Evolutionary conservation across 768 basidiomycete species (phyloP).

Genomic region (Trametes sanguinea): DNA sequence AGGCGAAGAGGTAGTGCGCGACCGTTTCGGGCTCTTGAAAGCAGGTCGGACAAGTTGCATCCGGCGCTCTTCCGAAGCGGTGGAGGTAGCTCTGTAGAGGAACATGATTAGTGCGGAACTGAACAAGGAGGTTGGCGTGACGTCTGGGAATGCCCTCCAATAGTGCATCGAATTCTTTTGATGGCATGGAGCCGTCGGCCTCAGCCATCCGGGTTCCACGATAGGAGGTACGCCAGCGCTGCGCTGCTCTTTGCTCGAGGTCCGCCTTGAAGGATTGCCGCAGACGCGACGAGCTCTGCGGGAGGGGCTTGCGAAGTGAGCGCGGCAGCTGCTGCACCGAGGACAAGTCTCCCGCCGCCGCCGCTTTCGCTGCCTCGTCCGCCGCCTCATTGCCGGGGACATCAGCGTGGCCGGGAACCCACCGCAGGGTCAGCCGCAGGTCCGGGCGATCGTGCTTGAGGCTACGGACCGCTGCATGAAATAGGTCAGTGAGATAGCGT

Average conservation of each 20-base stretch:
- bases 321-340: not conserved
- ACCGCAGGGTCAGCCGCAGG: too few species aligned
- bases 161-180: not conserved
- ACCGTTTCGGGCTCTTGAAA: constrained; percentile 14
- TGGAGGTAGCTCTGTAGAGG: constrained; percentile 33
- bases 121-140: constrained; percentile 26
- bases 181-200: constrained; percentile 2
- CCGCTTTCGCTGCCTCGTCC: constrained; percentile 19
- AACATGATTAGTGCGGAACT: constrained; percentile 36
- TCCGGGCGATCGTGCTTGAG: too few species aligned
- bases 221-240: not conserved
- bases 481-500: too few species aligned
- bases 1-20: constrained; percentile 24
- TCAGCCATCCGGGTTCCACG: not conserved
- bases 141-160: not conserved
- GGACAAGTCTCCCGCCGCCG: constrained; percentile 4
- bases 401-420: too few species aligned
- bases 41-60: constrained; percentile 21
- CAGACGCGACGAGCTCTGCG: not conserved
- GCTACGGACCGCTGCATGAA: too few species aligned
- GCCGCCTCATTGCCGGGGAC: too few species aligned
- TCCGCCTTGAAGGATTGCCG: not conserved
- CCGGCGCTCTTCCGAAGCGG: constrained; percentile 11
- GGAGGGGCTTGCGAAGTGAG: constrained; percentile 12
- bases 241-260: not conserved